Percentiles rank a stretch among this genome's conserved stretches.
Conservation (phyloP, 768 basidiomycete species). For the Nidula microcarpa region DNA sequence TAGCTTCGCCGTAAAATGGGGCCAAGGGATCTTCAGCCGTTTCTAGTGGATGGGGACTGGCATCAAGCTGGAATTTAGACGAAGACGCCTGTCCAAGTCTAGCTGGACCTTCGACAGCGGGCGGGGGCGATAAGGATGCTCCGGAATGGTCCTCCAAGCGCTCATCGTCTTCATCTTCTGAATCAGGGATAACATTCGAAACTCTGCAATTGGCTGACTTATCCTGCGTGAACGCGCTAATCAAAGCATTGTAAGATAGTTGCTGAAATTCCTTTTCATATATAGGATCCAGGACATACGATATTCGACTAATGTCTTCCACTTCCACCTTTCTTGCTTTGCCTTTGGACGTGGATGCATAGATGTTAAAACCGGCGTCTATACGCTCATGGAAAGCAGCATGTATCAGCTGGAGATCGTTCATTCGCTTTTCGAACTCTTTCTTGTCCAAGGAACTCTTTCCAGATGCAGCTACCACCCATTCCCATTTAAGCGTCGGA, state of each 20-base stretch:
- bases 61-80: constrained; percentile 8
- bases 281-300: too few relatives aligned
- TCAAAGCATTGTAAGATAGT: too few relatives aligned
- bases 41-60: neutral
- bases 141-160: neutral
- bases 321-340: too few relatives aligned
- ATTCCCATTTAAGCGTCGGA: constrained; percentile 62
- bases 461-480: constrained; percentile 45
- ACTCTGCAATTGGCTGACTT: neutral
- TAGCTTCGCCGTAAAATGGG: constrained; percentile 61
- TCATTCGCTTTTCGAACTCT: constrained; percentile 24
- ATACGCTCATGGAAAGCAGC: constrained; percentile 20
- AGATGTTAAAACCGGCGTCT: neutral
- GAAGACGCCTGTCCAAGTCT: constrained; percentile 2
- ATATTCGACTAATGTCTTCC: too few relatives aligned
- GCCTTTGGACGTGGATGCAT: neutral
- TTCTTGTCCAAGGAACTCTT: constrained; percentile 15
- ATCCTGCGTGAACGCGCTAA: neutral
- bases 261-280: too few relatives aligned
- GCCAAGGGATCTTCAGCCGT: constrained; percentile 51
- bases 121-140: neutral
- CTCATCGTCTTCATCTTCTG: neutral
- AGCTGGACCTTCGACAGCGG: neutral
- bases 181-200: neutral
- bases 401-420: constrained; percentile 35